phyloP scores from a whole-genome alignment of 805 yeast genomes.

The Nakazawaea sp. region DNA sequence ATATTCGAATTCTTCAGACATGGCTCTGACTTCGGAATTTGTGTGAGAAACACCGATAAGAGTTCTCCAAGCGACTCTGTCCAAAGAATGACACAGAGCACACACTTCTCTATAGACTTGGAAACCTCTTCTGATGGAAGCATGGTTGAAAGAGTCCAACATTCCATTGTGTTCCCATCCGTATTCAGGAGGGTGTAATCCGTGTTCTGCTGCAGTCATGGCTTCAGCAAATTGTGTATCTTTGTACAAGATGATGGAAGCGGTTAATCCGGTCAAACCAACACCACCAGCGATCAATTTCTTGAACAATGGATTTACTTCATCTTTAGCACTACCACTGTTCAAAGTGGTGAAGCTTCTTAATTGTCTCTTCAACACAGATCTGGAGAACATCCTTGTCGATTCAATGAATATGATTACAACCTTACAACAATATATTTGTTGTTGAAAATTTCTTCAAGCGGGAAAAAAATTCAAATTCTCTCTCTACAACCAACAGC shows the following conservation, averaged over 20 bases:
- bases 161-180: conserved; percentile 94
- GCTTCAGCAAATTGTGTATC: conserved; percentile 87
- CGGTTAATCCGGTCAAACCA: conserved; percentile 71
- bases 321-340: conserved; percentile 21
- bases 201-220: conserved; percentile 98
- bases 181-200: conserved; percentile 90
- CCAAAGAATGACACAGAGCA: conserved; percentile 97
- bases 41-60: conserved; percentile 96
- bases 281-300: conserved; percentile 56
- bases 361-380: neutral
- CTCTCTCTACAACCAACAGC: conserved; percentile 4
- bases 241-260: conserved; percentile 75
- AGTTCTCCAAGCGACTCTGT: conserved; percentile 97
- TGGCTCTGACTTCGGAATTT: conserved; percentile 78
- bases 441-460: too few relatives aligned
- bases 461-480: neutral
- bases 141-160: conserved; percentile 88
- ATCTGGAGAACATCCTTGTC: neutral
- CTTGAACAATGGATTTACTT: conserved; percentile 29
- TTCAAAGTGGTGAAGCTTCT: conserved; percentile 9
- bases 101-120: conserved; percentile 98
- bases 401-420: too few relatives aligned
- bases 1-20: conserved; percentile 96
- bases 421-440: too few relatives aligned
- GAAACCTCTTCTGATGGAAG: conserved; percentile 96